Base-by-base conservation (phyloP, 202 grass and related monocot genomes). In the Eragrostis tef region DNA sequence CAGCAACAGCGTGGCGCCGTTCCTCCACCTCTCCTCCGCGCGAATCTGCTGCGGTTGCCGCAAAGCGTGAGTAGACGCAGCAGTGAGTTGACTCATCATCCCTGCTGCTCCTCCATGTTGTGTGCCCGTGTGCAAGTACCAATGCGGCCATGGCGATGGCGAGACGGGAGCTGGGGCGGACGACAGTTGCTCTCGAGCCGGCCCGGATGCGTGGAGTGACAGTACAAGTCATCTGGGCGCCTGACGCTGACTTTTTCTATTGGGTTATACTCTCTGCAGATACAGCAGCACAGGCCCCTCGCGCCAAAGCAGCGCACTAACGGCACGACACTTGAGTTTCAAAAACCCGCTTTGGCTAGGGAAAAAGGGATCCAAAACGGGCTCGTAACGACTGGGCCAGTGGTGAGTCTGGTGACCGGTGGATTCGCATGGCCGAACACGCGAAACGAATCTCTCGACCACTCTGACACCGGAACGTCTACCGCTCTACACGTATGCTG, bases 171-270 rank as follows among this genome's bases (percentile, higher is more conserved):
- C 63, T 9, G 57, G 63, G 63, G 11, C 20, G 9, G 43, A 39
- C 5, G 57, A 77, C 14, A n/a, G 45, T 15, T n/a, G n/a, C n/a
- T n/a, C n/a, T n/a, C n/a, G n/a, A n/a, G n/a, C n/a, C n/a, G n/a
- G n/a, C n/a, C n/a, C 48, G 12, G 76, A 5, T 9, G 31, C 44
- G 11, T 48, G 44, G 73, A 17, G 53, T 64, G 83, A 79, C 83
- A 13, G 67, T 45, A 71, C 83, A 3, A 54, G 21, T 26, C 83
- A 36, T 24, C 57, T 12, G 39, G 5, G 71, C 50, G 24, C 8
- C 72, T 75, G 64, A 71, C 10, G 25, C 6, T 19, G 66, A 79
- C 74, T 15, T 78, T 79, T 79, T 71, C 74, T 85, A 71, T 16
- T 27, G 74, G 25, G 51, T 49, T 70, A 70, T 84, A 69, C 81